Evolutionary conservation across 1,139 yeast genomes (phyloP), one percentile per base, ranked within the genome.

Genomic region (Meyerozyma carpophila): DNA sequence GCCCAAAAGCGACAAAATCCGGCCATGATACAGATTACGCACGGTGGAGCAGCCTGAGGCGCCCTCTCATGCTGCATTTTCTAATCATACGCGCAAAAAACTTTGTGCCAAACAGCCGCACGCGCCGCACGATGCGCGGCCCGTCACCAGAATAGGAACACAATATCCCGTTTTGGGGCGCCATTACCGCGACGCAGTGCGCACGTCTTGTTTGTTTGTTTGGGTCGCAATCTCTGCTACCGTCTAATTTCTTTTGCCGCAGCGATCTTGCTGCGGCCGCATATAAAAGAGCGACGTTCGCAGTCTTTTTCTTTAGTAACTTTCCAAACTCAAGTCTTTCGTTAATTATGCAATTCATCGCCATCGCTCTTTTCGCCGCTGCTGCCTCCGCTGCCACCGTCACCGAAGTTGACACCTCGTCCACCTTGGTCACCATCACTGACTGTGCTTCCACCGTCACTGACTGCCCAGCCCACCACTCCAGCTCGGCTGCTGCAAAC

Each of bases 331-430:
- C 20, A 24, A 36, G 29, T 21, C 39, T 36, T 36, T 36, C 39
- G 37, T 34, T 34, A 34, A 34, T 20, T 18, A 34, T 34, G 37
- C 37, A 34, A 34, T 72, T 71, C 72, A 62, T 75, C 62, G 65
- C 66, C 52, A 65, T 70, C 70, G 72, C 75, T 51, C 59, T 69
- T 60, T 57, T 70, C 62, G 70, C 73, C 53, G 61, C 63, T 49
- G 61, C 65, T 43, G 69, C 64, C 54, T 59, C 58, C 46, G 70
- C 73, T 54, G 57, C 58, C 43, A 64, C 66, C 48, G 54, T 57
- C 55, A 66, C 73, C 48, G 61, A 56, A 50, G 63, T 67, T 47
- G 66, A 62, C 46, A 42, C 50, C 44, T 39, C 56, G 40, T 56
- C 66, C 50, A 61, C 68, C 47, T 57, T 63, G 56, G 70, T 64